These are phyloP conservation scores for Bacterosira constricta DNA, from an alignment of 108 stramenopile species.

Conservation along the genomic window DNA sequence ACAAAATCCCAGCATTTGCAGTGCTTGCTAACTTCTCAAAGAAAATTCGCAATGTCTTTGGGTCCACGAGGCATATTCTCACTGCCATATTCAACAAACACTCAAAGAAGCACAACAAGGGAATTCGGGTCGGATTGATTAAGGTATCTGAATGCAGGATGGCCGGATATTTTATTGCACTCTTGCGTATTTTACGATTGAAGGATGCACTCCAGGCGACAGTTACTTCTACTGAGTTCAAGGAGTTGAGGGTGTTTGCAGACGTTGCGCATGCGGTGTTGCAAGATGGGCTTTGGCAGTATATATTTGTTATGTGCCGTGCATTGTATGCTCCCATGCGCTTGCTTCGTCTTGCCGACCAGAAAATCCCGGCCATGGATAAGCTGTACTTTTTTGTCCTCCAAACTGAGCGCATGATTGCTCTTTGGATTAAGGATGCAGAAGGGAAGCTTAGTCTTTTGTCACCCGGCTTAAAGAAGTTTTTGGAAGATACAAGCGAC, in stretches of 20 bases:
- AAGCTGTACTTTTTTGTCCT: neutral
- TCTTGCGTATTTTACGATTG: neutral
- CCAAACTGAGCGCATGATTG: neutral
- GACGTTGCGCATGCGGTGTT: neutral
- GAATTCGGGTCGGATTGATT: neutral
- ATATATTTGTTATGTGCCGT: neutral
- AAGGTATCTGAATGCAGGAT: constrained; percentile 6
- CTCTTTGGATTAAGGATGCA: neutral
- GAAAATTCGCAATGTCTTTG: neutral
- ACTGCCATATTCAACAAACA: neutral
- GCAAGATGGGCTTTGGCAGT: neutral
- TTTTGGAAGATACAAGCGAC: neutral
- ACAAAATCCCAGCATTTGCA: neutral
- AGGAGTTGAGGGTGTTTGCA: neutral
- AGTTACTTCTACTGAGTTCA: neutral
- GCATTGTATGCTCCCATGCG: constrained; percentile 1
- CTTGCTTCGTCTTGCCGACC: neutral
- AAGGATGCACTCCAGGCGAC: neutral
- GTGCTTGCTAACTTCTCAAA: neutral
- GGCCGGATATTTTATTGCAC: neutral
- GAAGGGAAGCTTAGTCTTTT: neutral
- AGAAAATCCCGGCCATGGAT: neutral
- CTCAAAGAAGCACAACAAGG: neutral
- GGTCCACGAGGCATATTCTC: neutral
- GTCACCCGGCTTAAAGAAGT: neutral